These are phyloP conservation scores for Trichoderma harzianum DNA, from an alignment of 2,329 filamentous ascomycete species.

Conservation along the genomic window DNA sequence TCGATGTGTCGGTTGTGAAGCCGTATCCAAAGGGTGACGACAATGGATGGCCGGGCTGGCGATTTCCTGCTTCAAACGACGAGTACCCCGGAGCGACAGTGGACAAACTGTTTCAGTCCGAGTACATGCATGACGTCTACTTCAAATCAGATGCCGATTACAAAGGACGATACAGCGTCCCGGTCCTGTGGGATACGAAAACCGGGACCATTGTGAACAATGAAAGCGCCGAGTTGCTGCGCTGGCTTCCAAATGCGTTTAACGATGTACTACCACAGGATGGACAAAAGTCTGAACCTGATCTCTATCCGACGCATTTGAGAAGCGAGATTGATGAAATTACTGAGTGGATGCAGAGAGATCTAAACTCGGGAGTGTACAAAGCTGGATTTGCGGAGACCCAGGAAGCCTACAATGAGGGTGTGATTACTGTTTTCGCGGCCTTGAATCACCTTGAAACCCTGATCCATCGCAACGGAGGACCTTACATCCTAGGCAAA, in stretches of 20 bases:
- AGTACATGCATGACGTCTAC: conserved; percentile 67
- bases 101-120: conserved; percentile 62
- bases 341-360: conserved; percentile 64
- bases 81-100: conserved; percentile 58
- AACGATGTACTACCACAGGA: conserved; percentile 51
- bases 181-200: conserved; percentile 67
- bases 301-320: conserved; percentile 54
- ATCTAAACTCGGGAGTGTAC: conserved; percentile 47
- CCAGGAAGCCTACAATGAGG: conserved; percentile 62
- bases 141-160: conserved; percentile 66
- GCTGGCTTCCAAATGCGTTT: conserved; percentile 77
- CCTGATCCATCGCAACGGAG: conserved; percentile 44
- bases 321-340: conserved; percentile 57
- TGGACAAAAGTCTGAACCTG: conserved; percentile 40
- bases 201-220: conserved; percentile 72
- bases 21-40: conserved; percentile 65
- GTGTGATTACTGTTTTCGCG: conserved; percentile 59
- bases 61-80: conserved; percentile 50
- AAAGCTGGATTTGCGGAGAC: conserved; percentile 62
- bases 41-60: conserved; percentile 61
- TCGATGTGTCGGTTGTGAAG: conserved; percentile 60
- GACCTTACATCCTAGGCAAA: conserved; percentile 61
- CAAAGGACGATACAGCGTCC: conserved; percentile 68
- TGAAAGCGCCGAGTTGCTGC: conserved; percentile 77
- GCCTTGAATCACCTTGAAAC: conserved; percentile 62